phyloP scores from a whole-genome alignment of 768 basidiomycete species.

The Leucosporidium scottii region DNA sequence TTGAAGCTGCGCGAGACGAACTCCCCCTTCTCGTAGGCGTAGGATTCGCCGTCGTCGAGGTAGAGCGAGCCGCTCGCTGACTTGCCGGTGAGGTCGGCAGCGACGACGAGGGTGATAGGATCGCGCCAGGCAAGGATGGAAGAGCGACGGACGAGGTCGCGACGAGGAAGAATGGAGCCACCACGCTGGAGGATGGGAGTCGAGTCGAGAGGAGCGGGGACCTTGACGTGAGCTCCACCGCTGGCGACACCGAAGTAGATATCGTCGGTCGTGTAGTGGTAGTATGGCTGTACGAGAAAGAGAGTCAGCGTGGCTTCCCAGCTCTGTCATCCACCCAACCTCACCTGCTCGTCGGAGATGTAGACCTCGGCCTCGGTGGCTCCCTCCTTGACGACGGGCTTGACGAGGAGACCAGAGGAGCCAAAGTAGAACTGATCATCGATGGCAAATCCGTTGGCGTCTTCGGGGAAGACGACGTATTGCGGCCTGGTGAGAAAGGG shows the following conservation, averaged over 20 bases:
- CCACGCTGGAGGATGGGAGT: slow-evolving; percentile 83
- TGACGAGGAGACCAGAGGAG: slow-evolving; percentile 73
- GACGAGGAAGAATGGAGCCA: slow-evolving; percentile 78
- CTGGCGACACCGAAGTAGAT: slow-evolving; percentile 61
- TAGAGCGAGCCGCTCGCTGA: slow-evolving; percentile 78
- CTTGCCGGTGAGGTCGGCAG: slow-evolving; percentile 52
- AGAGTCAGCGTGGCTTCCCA: neutral
- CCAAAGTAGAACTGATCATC: slow-evolving; percentile 95
- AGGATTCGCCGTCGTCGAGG: slow-evolving; percentile 87
- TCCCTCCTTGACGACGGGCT: slow-evolving; percentile 74
- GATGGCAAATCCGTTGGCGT: slow-evolving; percentile 71
- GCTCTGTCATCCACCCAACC: slow-evolving; percentile 6
- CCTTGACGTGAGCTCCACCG: slow-evolving; percentile 58
- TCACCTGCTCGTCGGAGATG: slow-evolving; percentile 70
- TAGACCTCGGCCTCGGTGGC: slow-evolving; percentile 66
- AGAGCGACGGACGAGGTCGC: slow-evolving; percentile 76
- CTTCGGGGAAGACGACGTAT: slow-evolving; percentile 85
- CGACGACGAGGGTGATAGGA: slow-evolving; percentile 84
- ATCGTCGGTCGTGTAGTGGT: slow-evolving; percentile 75
- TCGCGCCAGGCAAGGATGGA: slow-evolving; percentile 83
- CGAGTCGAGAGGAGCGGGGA: slow-evolving; percentile 70
- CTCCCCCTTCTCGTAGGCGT: slow-evolving; percentile 64
- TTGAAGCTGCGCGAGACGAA: slow-evolving; percentile 74
- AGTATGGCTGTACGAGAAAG: slow-evolving; percentile 61
- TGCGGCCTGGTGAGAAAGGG: slow-evolving; percentile 69